Conservation (phyloP, 805 yeast species). For the Nakazawaea sp. region DNA sequence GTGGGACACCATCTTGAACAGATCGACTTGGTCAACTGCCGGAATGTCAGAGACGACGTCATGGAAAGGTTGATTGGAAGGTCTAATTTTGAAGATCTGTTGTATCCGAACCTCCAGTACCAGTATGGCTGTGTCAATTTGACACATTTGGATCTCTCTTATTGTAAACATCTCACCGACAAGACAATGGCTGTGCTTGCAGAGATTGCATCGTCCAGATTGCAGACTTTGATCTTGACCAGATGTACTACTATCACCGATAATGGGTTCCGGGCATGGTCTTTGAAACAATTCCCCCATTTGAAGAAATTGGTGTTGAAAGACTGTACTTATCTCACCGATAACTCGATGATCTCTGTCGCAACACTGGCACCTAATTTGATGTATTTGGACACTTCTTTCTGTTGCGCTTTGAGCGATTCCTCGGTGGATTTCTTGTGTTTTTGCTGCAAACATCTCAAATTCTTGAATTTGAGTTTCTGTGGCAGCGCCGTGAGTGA, state of each 20-base stretch:
- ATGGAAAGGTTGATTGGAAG: constrained; percentile 61
- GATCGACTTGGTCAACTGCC: constrained; percentile 64
- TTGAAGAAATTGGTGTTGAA: constrained; percentile 47
- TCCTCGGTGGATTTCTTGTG: constrained; percentile 60
- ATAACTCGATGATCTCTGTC: constrained; percentile 52
- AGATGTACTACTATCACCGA: constrained; percentile 78
- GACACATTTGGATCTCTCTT: constrained; percentile 51
- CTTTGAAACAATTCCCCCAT: constrained; percentile 45
- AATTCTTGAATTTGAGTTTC: constrained; percentile 53
- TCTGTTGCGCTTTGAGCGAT: constrained; percentile 72
- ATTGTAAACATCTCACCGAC: constrained; percentile 73
- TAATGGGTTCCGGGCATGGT: constrained; percentile 64
- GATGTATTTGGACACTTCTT: constrained; percentile 53
- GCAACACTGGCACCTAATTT: constrained; percentile 56
- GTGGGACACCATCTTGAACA: constrained; percentile 54
- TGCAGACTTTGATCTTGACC: constrained; percentile 55
- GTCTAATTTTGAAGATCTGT: constrained; percentile 8
- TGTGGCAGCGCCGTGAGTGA: constrained; percentile 82
- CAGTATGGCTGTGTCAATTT: constrained; percentile 54
- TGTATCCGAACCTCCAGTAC: constrained; percentile 1
- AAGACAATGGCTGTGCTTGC: constrained; percentile 59
- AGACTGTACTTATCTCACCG: constrained; percentile 72
- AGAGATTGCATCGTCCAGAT: constrained; percentile 44
- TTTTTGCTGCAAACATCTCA: constrained; percentile 54
- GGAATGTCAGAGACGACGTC: constrained; percentile 68